Percentiles rank a stretch among this genome's conserved stretches.
These are phyloP conservation scores for Isabelozyma gotoi DNA, from an alignment of 805 yeast species.

Conservation along the genomic window DNA sequence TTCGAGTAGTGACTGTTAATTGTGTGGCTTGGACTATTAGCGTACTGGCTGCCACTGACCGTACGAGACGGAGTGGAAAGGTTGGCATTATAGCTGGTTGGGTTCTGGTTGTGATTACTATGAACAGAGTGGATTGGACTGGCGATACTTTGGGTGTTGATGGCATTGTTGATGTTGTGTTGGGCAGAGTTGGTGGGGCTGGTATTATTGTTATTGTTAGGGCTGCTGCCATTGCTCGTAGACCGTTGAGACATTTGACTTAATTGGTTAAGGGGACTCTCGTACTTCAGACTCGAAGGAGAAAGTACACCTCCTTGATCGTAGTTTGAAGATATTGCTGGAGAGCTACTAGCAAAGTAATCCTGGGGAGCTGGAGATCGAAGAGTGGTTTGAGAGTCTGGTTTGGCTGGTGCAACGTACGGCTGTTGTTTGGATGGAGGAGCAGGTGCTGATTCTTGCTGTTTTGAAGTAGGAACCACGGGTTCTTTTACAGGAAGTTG, in stretches of 20 bases:
- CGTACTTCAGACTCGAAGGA: background rate
- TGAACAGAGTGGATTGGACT: background rate
- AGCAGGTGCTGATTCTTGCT: no score
- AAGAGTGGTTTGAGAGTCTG: background rate
- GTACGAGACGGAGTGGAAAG: no score
- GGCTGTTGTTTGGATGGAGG: no score
- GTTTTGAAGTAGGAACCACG: no score
- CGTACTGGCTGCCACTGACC: no score
- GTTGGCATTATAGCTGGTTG: no score
- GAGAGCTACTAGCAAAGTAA: background rate
- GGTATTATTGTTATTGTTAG: background rate
- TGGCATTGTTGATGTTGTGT: background rate
- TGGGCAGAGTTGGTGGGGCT: background rate
- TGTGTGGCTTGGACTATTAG: no score
- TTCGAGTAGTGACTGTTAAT: no score
- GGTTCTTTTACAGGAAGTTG: no score
- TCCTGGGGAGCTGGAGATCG: background rate
- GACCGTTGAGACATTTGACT: background rate
- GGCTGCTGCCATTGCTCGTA: background rate
- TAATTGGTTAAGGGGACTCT: background rate
- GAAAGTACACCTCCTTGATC: background rate
- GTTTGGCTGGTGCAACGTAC: no score
- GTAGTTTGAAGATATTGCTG: background rate
- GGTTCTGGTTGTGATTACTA: slow-evolving; percentile 3
- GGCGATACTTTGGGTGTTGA: slow-evolving; percentile 1